Percentiles rank a stretch among this genome's conserved stretches.
phyloP scores from a whole-genome alignment of 768 basidiomycete species.

The Suillus subluteus region DNA sequence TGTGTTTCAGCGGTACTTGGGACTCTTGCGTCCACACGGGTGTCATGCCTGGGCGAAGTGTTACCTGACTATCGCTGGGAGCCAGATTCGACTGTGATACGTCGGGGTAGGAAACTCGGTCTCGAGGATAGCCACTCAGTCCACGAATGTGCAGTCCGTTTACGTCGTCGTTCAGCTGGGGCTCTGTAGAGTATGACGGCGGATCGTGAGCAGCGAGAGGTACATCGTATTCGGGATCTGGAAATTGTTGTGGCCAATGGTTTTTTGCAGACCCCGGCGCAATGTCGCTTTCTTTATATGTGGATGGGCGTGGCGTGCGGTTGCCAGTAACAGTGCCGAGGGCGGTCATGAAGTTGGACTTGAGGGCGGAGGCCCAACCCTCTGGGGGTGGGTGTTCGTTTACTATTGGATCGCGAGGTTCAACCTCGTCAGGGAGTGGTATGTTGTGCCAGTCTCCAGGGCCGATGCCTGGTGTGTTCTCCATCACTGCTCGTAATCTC shows the following conservation, averaged over 20 bases:
- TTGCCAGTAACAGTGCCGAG: slow-evolving; percentile 54
- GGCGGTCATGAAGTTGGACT: slow-evolving; percentile 49
- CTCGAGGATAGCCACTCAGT: slow-evolving; percentile 16
- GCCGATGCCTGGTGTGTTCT: slow-evolving; percentile 18
- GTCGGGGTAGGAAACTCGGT: slow-evolving; percentile 14
- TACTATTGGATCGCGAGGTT: background rate
- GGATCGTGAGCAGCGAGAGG: background rate
- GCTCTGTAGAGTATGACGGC: background rate
- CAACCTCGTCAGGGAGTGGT: background rate
- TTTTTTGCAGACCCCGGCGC: slow-evolving; percentile 7
- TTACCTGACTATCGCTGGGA: slow-evolving; percentile 13
- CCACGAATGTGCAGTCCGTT: slow-evolving; percentile 43
- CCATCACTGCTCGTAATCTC: slow-evolving; percentile 13
- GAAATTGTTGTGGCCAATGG: slow-evolving; percentile 6
- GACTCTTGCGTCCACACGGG: slow-evolving; percentile 18
- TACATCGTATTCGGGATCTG: slow-evolving; percentile 7
- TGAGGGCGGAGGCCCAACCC: slow-evolving; percentile 47
- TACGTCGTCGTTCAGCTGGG: slow-evolving; percentile 26
- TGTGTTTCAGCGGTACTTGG: slow-evolving; percentile 15
- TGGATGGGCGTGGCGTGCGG: slow-evolving; percentile 26
- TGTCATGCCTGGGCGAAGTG: slow-evolving; percentile 14
- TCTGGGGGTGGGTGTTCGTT: slow-evolving; percentile 18
- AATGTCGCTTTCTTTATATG: slow-evolving; percentile 2
- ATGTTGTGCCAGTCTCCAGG: slow-evolving; percentile 16
- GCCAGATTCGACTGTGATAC: slow-evolving; percentile 2